Evolutionary conservation across 139 green algal species (phyloP).

Genomic region (Micractinium sp.): DNA sequence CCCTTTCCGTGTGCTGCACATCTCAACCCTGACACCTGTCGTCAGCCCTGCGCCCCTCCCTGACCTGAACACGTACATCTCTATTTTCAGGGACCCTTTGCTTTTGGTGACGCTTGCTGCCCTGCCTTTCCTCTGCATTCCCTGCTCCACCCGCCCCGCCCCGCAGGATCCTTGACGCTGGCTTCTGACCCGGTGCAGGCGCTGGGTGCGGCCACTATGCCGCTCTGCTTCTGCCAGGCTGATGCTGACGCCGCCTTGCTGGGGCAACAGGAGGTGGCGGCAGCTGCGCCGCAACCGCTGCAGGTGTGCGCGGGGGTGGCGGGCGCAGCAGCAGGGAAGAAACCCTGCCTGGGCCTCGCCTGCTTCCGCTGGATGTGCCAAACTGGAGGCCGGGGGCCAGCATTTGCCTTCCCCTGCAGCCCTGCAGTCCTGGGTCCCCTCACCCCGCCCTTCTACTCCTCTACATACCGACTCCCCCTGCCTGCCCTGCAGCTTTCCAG

Average conservation of each 20-base stretch:
- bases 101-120: too few species aligned
- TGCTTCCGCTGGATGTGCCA: background rate
- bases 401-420: too few species aligned
- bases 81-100: too few species aligned
- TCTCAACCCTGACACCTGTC: too few species aligned
- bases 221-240: constrained; percentile 40
- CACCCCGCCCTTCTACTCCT: too few species aligned
- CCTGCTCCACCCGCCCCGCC: background rate
- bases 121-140: background rate
- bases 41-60: too few species aligned
- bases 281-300: background rate
- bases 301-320: background rate
- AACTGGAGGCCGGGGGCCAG: too few species aligned
- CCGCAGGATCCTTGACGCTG: constrained; percentile 22
- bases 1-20: too few species aligned
- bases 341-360: background rate
- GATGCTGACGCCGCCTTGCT: constrained; percentile 30
- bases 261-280: constrained; percentile 17
- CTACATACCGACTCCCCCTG: too few species aligned
- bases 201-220: constrained; percentile 37
- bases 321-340: background rate
- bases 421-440: background rate
- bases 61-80: too few species aligned
- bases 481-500: background rate
- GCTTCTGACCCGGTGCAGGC: constrained; percentile 34